Evolutionary conservation across 306 rosid genomes (phyloP).

Genomic region (Adenanthera pavonina): DNA sequence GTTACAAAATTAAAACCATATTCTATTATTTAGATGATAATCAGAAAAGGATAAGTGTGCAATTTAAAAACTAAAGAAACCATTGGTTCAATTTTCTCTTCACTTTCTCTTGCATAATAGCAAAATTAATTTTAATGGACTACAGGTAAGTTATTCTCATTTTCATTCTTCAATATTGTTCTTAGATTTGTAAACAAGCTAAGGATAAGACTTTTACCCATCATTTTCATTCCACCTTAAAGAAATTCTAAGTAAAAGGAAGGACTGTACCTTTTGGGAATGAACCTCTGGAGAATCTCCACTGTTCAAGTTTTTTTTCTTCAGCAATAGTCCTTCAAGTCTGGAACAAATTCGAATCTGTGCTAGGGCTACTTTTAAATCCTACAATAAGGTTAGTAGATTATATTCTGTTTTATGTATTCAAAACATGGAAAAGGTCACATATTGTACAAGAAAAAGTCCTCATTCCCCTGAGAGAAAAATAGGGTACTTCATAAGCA

Average conservation of each 20-base stretch:
- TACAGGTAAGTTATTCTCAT: slow-evolving; percentile 10
- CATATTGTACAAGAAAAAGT: not conserved
- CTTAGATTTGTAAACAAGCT: slow-evolving; percentile 5
- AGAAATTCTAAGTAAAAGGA: slow-evolving; percentile 19
- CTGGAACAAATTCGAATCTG: slow-evolving; percentile 86
- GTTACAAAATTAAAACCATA: slow-evolving; percentile 8
- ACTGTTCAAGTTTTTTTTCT: slow-evolving; percentile 65
- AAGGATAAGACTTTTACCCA: slow-evolving; percentile 18
- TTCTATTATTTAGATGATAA: slow-evolving; percentile 21
- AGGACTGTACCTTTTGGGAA: slow-evolving; percentile 77
- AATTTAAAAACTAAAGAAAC: slow-evolving; percentile 18
- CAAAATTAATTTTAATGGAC: slow-evolving; percentile 19
- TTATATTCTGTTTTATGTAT: slow-evolving; percentile 27
- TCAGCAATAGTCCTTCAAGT: slow-evolving; percentile 81
- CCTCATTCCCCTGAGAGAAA: not conserved
- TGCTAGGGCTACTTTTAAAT: slow-evolving; percentile 78
- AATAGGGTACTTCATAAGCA: not conserved
- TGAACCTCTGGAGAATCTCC: slow-evolving; percentile 89
- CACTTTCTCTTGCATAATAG: slow-evolving; percentile 5
- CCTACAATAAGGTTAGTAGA: slow-evolving; percentile 56
- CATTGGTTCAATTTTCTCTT: slow-evolving; percentile 19
- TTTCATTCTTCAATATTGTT: slow-evolving; percentile 23
- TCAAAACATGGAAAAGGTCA: not conserved
- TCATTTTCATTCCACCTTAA: slow-evolving; percentile 25
- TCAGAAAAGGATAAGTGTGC: slow-evolving; percentile 15